A percentile compares a stretch with the other conserved stretches of the same genome.
Conservation (phyloP, 139 green algal species). For the Chlorella vulgaris region DNA sequence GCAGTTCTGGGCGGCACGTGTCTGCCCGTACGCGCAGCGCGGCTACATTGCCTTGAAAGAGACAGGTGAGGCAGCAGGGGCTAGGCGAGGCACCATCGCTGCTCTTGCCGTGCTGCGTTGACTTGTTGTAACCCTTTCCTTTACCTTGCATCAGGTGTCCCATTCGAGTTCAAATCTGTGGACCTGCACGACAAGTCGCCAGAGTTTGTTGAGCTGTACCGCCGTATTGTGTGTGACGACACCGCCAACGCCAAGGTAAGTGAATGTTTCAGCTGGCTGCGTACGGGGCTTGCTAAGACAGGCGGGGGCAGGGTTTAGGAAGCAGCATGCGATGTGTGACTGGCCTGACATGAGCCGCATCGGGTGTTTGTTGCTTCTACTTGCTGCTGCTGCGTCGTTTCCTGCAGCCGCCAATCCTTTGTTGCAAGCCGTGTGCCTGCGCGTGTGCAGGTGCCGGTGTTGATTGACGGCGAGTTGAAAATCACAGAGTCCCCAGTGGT, state of each 20-base stretch:
- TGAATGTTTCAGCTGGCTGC: no score
- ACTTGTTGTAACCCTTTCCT: background rate
- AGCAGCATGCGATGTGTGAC: no score
- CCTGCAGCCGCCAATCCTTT: no score
- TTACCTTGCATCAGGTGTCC: background rate
- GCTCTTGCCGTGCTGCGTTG: background rate
- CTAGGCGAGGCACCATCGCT: background rate
- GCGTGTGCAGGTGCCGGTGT: slow-evolving; percentile 1
- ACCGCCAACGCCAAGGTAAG: slow-evolving; percentile 18
- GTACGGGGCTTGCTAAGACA: no score
- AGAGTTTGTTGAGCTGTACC: slow-evolving; percentile 30
- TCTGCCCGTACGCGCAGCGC: slow-evolving; percentile 23
- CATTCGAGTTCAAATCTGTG: slow-evolving; percentile 14
- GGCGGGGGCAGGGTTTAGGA: no score
- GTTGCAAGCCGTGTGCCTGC: no score
- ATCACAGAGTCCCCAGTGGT: slow-evolving; percentile 28
- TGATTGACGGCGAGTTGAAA: slow-evolving; percentile 10
- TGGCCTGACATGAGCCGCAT: no score
- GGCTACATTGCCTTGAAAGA: slow-evolving; percentile 5
- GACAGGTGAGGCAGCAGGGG: background rate
- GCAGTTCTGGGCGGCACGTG: slow-evolving; percentile 20
- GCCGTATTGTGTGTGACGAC: background rate
- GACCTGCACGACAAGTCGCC: slow-evolving; percentile 24
- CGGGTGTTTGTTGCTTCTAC: no score
- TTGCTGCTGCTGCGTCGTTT: no score